Percentiles rank a stretch among this genome's conserved stretches.
Evolutionary conservation across 768 basidiomycete species (phyloP).

Genomic region (Steccherinum ochraceum): DNA sequence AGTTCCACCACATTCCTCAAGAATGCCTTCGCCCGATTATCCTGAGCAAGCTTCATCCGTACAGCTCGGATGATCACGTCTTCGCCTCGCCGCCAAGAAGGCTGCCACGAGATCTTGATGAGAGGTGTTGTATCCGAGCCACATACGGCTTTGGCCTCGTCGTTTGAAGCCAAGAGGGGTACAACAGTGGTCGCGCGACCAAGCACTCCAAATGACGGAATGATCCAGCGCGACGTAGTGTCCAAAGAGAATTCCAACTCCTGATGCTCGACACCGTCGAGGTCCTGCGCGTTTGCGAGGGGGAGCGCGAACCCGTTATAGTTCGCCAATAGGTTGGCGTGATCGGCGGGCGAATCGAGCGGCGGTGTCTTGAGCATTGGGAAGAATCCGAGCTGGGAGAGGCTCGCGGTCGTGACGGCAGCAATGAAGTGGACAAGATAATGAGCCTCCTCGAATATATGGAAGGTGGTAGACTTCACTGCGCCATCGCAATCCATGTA

Average conservation of each 20-base stretch:
- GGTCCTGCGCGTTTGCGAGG: not conserved
- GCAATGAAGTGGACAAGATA: slow-evolving; percentile 18
- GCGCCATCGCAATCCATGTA: slow-evolving; percentile 24
- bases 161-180: not conserved
- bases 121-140: not conserved
- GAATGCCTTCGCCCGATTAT: not conserved
- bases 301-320: not conserved
- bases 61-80: not conserved
- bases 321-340: not conserved
- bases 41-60: not conserved
- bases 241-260: not conserved
- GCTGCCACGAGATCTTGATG: slow-evolving; percentile 8
- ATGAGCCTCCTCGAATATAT: slow-evolving; percentile 12
- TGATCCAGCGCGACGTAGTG: not conserved
- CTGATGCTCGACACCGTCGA: not conserved
- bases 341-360: too few species aligned
- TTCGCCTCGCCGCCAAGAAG: not conserved
- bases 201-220: not conserved
- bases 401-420: slow-evolving; percentile 9
- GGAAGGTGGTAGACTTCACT: slow-evolving; percentile 14
- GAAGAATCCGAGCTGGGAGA: slow-evolving; percentile 13
- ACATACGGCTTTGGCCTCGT: not conserved
- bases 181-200: slow-evolving; percentile 2
- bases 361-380: slow-evolving; percentile 8
- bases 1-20: slow-evolving; percentile 5